Base-by-base conservation (phyloP, 2,329 filamentous ascomycete species). In the Trichoderma sp. region DNA sequence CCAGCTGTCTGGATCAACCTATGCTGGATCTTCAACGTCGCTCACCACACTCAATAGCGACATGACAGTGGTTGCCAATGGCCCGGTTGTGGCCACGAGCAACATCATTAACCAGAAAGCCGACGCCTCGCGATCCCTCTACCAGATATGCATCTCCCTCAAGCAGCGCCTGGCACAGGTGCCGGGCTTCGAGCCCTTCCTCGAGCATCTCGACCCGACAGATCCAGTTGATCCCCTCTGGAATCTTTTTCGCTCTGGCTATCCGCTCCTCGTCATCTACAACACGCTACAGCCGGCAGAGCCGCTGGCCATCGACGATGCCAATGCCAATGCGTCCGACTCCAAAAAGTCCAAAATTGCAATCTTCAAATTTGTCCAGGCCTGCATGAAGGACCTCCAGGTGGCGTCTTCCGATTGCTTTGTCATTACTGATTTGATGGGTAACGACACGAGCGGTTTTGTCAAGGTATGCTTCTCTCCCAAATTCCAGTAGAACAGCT, bases 41-140 rank as follows among this genome's bases (percentile, higher is more conserved):
- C 79, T 89, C 58, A 82, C 80, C 73, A 85, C 87, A 3, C 80
- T 88, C 62, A 79, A 82, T 58, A 86, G 81, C 75, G 78, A 82
- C 13, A 77, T 82, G 32, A 86, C 85, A 36, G 76, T 83, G 32
- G 79, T 81, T 73, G 83, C 86, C 61, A 88, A 82, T 72, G 81
- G 90, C 59, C 88, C 88, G 73, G 88, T 95, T 73, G 84, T 93
- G 77, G 92, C 94, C 73, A 94, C 92, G 72, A 88, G 93, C 81
- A 98, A 97, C 82, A 97, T 99, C 81, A 97, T 99, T 86, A 99
- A 99, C 83, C 93, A 95, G 82, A 93, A 93, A 80, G 96, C 95
- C 80, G 95, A 97, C 80, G 95, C 96, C 75, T 93, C 93, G 70
- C 88, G 92, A 72, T 98, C 95, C 12, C 89, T 99, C 28, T 99